Conservation (phyloP, 208 protist species). For the Trypanosoma caninum region DNA sequence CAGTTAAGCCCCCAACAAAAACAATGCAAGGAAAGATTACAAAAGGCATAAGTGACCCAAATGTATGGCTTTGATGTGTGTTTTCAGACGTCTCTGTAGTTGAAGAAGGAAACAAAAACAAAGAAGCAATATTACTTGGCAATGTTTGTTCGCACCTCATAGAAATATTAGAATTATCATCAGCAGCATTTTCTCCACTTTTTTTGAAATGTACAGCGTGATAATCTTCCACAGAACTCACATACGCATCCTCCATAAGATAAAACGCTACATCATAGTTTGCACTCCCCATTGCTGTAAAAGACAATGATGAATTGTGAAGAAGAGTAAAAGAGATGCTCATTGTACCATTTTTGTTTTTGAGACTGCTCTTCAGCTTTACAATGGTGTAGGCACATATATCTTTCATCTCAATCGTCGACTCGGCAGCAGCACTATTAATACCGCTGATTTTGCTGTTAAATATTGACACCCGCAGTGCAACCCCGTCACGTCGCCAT, state of each 20-base stretch:
- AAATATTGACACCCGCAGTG: not conserved
- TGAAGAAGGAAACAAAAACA: not conserved
- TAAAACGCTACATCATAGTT: slow-evolving; percentile 1
- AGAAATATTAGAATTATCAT: not conserved
- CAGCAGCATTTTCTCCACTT: not conserved
- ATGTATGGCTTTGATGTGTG: not conserved
- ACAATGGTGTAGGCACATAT: slow-evolving; percentile 7
- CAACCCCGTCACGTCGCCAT: not conserved
- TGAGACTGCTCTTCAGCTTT: not conserved
- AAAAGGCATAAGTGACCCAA: not conserved
- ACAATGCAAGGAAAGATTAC: not conserved
- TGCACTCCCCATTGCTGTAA: not conserved
- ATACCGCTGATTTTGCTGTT: not conserved
- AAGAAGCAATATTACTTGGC: not conserved
- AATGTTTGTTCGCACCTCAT: not conserved
- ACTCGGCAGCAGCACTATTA: not conserved
- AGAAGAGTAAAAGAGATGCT: slow-evolving; percentile 12
- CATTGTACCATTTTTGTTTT: not conserved
- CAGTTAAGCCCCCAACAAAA: no score
- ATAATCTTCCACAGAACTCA: no score
- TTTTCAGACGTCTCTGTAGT: not conserved
- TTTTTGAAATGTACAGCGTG: not conserved
- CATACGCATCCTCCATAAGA: not conserved
- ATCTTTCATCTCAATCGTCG: not conserved
- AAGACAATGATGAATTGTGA: slow-evolving; percentile 15